Evolutionary conservation across 495 filamentous ascomycete species (phyloP).

Genomic region (Glutinoglossum americanum): DNA sequence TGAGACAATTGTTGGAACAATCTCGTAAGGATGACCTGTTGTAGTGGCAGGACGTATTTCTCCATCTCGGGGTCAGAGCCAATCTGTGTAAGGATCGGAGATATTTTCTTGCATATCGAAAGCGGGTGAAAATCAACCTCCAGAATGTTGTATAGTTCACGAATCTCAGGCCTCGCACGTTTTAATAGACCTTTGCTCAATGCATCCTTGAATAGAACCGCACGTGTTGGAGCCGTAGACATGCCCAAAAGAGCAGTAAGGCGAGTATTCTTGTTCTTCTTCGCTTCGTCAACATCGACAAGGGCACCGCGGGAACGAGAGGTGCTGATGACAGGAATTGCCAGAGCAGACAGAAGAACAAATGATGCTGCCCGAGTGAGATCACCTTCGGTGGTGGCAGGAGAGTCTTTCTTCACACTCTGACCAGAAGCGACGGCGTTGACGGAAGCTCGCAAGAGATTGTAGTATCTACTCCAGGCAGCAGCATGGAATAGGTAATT

Average conservation of each 20-base stretch:
- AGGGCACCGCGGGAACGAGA: conserved; percentile 86
- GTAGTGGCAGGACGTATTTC: conserved; percentile 81
- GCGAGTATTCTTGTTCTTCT: conserved; percentile 96
- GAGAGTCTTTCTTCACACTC: conserved; percentile 82
- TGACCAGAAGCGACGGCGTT: conserved; percentile 64
- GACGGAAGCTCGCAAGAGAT: conserved; percentile 79
- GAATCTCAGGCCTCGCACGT: conserved; percentile 79
- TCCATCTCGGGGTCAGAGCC: conserved; percentile 89
- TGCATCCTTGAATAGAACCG: conserved; percentile 83
- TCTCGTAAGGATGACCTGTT: conserved; percentile 94
- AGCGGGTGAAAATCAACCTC: conserved; percentile 98
- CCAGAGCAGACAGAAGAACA: conserved; percentile 83
- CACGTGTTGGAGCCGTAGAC: conserved; percentile 68
- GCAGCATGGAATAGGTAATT: conserved; percentile 99
- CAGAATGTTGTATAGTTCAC: conserved; percentile 90
- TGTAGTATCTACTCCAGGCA: conserved; percentile 92
- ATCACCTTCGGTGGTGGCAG: conserved; percentile 68
- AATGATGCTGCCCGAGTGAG: conserved; percentile 79
- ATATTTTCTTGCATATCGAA: conserved; percentile 98
- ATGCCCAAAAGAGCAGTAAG: conserved; percentile 92
- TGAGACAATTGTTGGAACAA: conserved; percentile 98
- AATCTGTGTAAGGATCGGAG: conserved; percentile 83
- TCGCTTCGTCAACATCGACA: conserved; percentile 87
- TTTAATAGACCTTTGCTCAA: conserved; percentile 83
- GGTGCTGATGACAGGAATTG: conserved; percentile 97